Evolutionary conservation across 2,329 filamentous ascomycete species (phyloP).

Genomic region (Ophiostoma himal-ulmi): DNA sequence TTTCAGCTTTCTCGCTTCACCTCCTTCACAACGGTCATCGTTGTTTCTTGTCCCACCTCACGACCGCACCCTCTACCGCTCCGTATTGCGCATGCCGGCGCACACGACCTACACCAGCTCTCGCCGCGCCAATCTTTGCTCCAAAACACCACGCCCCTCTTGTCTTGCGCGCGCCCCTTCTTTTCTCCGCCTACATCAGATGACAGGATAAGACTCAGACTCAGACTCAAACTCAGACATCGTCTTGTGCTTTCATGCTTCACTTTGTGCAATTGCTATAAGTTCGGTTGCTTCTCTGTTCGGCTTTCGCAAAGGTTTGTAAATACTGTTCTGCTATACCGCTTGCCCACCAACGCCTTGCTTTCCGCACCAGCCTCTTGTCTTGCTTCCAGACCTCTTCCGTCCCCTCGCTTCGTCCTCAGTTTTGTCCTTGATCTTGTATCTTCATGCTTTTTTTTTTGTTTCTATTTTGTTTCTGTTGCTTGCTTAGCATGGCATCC

Average conservation of each 20-base stretch:
- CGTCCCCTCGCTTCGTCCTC: not conserved
- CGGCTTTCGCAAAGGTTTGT: not conserved
- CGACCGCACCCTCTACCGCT: not conserved
- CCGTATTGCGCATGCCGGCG: not conserved
- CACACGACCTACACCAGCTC: not conserved
- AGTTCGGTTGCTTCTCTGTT: not conserved
- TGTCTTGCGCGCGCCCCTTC: not conserved
- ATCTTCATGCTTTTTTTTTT: not conserved
- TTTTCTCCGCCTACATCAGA: not conserved
- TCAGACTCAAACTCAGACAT: not conserved
- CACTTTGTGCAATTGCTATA: not conserved
- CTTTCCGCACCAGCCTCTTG: not conserved
- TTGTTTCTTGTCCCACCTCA: not conserved
- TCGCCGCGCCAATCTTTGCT: not conserved
- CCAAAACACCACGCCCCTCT: slow-evolving; percentile 6
- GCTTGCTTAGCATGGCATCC: not conserved
- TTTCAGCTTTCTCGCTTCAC: slow-evolving; percentile 2
- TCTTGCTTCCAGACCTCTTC: not conserved
- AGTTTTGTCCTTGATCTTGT: not conserved
- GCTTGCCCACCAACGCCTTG: not conserved
- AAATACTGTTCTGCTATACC: not conserved
- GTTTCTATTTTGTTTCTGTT: not conserved
- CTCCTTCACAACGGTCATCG: not conserved
- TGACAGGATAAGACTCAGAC: not conserved
- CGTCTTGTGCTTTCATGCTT: not conserved